phyloP scores from a whole-genome alignment of 179 eudicot species.

The Monotropa hypopitys region DNA sequence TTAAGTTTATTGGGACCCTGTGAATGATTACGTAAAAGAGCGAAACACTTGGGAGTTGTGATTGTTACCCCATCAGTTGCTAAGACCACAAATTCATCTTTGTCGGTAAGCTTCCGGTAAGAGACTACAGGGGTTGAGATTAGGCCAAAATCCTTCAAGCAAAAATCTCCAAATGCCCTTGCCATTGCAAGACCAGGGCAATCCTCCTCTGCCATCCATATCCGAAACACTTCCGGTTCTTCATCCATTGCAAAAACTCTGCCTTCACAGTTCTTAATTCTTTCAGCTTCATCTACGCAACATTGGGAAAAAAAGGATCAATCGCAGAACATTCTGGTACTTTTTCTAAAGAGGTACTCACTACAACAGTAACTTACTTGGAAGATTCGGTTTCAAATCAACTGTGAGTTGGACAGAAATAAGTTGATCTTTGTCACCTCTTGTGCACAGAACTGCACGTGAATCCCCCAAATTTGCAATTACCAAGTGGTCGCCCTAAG shows the following conservation, averaged over 20 bases:
- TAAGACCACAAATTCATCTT: conserved; percentile 18
- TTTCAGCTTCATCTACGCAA: conserved; percentile 8
- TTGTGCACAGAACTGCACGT: conserved; percentile 67
- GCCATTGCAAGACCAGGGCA: conserved; percentile 22
- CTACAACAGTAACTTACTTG: conserved; percentile 15
- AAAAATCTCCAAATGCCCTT: conserved; percentile 21
- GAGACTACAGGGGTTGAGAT: conserved; percentile 16
- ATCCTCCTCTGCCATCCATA: conserved; percentile 17
- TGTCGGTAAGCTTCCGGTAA: conserved; percentile 12
- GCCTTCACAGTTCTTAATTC: conserved; percentile 13
- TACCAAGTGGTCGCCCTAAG: conserved; percentile 56
- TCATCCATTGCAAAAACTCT: conserved; percentile 18
- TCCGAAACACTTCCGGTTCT: conserved; percentile 16
- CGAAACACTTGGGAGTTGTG: background rate
- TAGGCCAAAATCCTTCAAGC: conserved; percentile 20
- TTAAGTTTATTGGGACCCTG: no score
- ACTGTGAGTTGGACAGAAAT: conserved; percentile 33
- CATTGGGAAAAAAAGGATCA: background rate
- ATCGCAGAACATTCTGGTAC: background rate
- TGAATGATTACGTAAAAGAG: background rate
- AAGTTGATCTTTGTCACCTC: conserved; percentile 37
- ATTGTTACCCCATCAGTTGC: conserved; percentile 22
- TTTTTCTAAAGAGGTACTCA: background rate
- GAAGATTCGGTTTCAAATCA: conserved; percentile 41
- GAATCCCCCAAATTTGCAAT: conserved; percentile 85